Evolutionary conservation across 306 rosid species (phyloP), one percentile per base, ranked within the genome.

Genomic region (Nissolia schottii): DNA sequence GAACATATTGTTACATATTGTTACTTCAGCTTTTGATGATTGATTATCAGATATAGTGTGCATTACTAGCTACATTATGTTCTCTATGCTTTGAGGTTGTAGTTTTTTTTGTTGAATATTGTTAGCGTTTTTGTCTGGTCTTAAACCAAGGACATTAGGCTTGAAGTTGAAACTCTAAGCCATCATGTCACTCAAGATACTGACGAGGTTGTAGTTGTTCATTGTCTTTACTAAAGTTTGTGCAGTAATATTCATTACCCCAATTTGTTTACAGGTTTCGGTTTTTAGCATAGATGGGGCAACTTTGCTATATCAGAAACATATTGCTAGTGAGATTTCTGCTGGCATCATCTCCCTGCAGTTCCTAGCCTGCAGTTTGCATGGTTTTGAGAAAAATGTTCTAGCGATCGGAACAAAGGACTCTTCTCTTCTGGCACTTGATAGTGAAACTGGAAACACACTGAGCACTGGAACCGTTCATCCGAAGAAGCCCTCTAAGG

Each of bases 401-500:
- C 64, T 93, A 71, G 88, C 78, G 0, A 79, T 89, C 32, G 94
- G 85, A 24, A 89, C 97, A 56, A 87, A 83, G 82, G 97, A 94
- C 69, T 91, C 97, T 13, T 94, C 97, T 73, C 77, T 94, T 72
- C 76, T 89, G 32, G 86, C 92, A 51, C 85, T 94, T 64, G 96
- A 94, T 64, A 67, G 80, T 60, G 96, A 89, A 70, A 87, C 88
- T 18, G 97, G 97, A 70, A 91, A 80, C 64, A 27, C 53, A 53
- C 50, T 86, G 67, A 80, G 82, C 79, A 46, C 87, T 7, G 83
- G 69, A 78, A 59, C 72, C 11, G 86, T 94, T 85, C 94, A 76
- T 61, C 98, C 98, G 1, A 94, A 94, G 94, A 89, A 89, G 85
- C 96, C 92, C 78, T 87, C 90, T 9, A 87, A 68, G 71, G 97